A percentile compares a stretch with the other conserved stretches of the same genome.
Conservation (phyloP, 106 monocot species). For the Dendrobium catenatum region DNA sequence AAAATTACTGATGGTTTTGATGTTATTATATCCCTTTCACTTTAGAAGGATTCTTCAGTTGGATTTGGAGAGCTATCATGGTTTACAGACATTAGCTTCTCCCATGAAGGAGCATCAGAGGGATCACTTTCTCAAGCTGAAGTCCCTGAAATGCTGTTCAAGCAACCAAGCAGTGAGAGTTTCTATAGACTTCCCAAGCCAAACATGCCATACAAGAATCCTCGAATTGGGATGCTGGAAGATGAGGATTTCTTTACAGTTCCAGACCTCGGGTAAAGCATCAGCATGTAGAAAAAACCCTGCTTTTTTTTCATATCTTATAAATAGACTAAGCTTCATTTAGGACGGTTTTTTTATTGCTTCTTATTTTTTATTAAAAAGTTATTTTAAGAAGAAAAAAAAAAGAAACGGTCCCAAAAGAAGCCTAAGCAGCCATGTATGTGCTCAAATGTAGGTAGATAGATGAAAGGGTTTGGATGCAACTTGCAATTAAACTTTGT, state of each 20-base stretch:
- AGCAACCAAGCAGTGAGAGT: constrained; percentile 14
- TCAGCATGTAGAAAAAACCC: too few species aligned
- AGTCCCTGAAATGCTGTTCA: constrained; percentile 57
- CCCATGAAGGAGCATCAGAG: background rate
- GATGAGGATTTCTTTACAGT: constrained; percentile 85
- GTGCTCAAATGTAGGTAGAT: background rate
- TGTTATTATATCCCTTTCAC: background rate
- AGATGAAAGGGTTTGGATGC: background rate
- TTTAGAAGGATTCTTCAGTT: constrained; percentile 38
- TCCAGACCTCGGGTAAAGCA: constrained; percentile 79
- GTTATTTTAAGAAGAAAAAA: too few species aligned
- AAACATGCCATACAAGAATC: constrained; percentile 42
- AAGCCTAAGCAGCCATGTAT: background rate
- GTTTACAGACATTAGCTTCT: constrained; percentile 54
- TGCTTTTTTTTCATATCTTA: too few species aligned
- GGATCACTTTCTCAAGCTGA: constrained; percentile 19
- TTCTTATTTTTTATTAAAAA: too few species aligned
- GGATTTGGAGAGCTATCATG: constrained; percentile 74
- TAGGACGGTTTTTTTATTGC: too few species aligned
- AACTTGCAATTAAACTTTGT: background rate
- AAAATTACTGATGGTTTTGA: background rate
- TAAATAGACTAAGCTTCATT: background rate
- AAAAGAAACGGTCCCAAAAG: too few species aligned
- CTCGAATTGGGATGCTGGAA: constrained; percentile 47
- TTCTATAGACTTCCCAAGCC: constrained; percentile 17